Evolutionary conservation across 2,329 filamentous ascomycete genomes (phyloP), one percentile per base, ranked within the genome.

Genomic region (Aspergillus brunneoviolaceus): DNA sequence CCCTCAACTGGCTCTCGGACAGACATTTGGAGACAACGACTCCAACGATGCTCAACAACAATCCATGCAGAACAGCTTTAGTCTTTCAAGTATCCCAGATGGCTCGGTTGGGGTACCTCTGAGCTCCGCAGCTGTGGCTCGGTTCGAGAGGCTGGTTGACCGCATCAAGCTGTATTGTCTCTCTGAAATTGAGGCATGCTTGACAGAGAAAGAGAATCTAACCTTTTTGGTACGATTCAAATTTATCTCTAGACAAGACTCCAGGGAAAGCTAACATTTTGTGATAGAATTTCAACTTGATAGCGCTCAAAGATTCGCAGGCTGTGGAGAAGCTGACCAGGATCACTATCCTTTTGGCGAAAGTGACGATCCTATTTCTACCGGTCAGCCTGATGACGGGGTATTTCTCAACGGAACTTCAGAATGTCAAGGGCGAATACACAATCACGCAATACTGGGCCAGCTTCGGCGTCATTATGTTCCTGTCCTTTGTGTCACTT

Each of bases 281-380:
- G 39, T 51, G 12, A 55, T 42, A 90, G 87, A 91, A 91, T 72
- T 92, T 92, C 80, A 91, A 89, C 72, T 82, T 92, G 64, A 90
- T 89, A 60, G 86, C 89, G 19, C 86, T 91, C 69, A 91, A 89
- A 70, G 88, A 92, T 72, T 90, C 88, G 0, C 84, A 87, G 64
- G 85, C 86, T 4, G 89, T 91, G 11, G 89, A 90, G 60, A 83
- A 87, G 21, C 81, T 92, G 21, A 91, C 89, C 0, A 81, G 89
- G 59, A 87, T 89, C 63, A 90, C 89, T 3, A 85, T 91, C 4
- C 77, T 92, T 5, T 80, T 92, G 11, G 89, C 88, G 51, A 92
- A 92, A 71, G 85, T 89, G 5, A 90, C 87, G 12, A 89, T 92
- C 47, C 79, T 92, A 55, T 92, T 92, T 76, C 80, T 92, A 58